Conservation (phyloP, 1,284 basidiomycete species). For the Cryptococcus deneoformans region DNA sequence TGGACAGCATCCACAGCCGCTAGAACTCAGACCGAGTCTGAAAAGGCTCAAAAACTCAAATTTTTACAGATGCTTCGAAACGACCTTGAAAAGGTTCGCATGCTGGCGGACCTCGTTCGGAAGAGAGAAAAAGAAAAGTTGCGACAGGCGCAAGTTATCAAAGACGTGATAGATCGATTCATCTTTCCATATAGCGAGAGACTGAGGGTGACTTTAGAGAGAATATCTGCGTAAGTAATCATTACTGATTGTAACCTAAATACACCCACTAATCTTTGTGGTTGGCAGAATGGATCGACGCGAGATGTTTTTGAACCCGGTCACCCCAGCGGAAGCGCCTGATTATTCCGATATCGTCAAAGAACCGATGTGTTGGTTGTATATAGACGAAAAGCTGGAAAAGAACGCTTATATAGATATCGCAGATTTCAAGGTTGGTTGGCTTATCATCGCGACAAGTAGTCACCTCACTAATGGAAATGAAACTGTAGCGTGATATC, state of each 20-base stretch:
- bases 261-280: not conserved
- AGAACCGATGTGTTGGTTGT: constrained; percentile 85
- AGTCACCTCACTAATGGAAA: constrained; percentile 1
- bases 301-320: constrained; percentile 74
- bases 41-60: constrained; percentile 83
- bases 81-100: constrained; percentile 73
- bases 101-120: constrained; percentile 67
- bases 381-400: constrained; percentile 76
- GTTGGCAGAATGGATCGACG: constrained; percentile 65
- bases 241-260: too few species aligned
- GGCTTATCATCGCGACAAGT: not conserved
- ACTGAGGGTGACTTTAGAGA: constrained; percentile 66
- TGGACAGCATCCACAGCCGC: constrained; percentile 81
- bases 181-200: constrained; percentile 66
- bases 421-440: constrained; percentile 65
- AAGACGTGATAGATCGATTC: constrained; percentile 61
- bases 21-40: constrained; percentile 71
- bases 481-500: constrained; percentile 66
- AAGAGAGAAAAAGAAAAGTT: constrained; percentile 85
- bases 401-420: constrained; percentile 73
- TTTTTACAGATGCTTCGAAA: constrained; percentile 66
- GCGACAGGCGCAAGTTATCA: constrained; percentile 66
- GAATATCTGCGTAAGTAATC: constrained; percentile 62
- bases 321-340: constrained; percentile 74
- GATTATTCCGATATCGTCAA: constrained; percentile 90